These are phyloP conservation scores for Lentinula sp. DNA, from an alignment of 768 basidiomycete species.

Conservation along the genomic window DNA sequence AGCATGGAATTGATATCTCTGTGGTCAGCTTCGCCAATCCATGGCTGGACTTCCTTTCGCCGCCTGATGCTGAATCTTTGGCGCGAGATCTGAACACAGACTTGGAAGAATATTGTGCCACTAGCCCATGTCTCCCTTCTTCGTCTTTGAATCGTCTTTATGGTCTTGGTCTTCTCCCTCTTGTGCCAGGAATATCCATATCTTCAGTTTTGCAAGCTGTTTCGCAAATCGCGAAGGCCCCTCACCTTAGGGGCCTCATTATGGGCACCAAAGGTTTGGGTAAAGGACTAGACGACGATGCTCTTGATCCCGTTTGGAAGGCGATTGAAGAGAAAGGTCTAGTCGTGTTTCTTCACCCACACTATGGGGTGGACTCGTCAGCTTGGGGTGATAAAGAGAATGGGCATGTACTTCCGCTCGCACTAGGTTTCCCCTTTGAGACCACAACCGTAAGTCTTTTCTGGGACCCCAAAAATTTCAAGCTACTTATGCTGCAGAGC, in stretches of 20 bases:
- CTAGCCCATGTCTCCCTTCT: slow-evolving; percentile 39
- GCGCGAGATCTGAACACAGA: slow-evolving; percentile 70
- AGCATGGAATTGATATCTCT: slow-evolving; percentile 75
- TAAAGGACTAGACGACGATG: slow-evolving; percentile 73
- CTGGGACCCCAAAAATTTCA: not conserved
- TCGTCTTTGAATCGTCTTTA: slow-evolving; percentile 59
- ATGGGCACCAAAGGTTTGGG: slow-evolving; percentile 80
- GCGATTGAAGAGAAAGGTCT: slow-evolving; percentile 64
- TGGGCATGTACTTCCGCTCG: slow-evolving; percentile 83
- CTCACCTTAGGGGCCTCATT: slow-evolving; percentile 71
- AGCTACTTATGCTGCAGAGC: slow-evolving; percentile 1
- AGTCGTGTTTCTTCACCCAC: slow-evolving; percentile 84
- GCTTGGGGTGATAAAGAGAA: slow-evolving; percentile 76
- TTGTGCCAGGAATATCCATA: slow-evolving; percentile 63
- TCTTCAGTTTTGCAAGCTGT: slow-evolving; percentile 57
- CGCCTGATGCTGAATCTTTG: slow-evolving; percentile 54
- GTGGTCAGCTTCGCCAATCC: slow-evolving; percentile 85
- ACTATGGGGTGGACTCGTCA: slow-evolving; percentile 71
- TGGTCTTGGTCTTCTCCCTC: slow-evolving; percentile 79
- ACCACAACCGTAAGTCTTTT: slow-evolving; percentile 66
- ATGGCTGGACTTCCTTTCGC: slow-evolving; percentile 84
- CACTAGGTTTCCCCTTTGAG: slow-evolving; percentile 87
- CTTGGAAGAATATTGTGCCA: slow-evolving; percentile 73
- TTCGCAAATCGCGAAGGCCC: slow-evolving; percentile 54
- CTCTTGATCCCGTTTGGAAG: slow-evolving; percentile 75